Base-by-base conservation (phyloP, 495 filamentous ascomycete genomes). In the Neurospora sp. region DNA sequence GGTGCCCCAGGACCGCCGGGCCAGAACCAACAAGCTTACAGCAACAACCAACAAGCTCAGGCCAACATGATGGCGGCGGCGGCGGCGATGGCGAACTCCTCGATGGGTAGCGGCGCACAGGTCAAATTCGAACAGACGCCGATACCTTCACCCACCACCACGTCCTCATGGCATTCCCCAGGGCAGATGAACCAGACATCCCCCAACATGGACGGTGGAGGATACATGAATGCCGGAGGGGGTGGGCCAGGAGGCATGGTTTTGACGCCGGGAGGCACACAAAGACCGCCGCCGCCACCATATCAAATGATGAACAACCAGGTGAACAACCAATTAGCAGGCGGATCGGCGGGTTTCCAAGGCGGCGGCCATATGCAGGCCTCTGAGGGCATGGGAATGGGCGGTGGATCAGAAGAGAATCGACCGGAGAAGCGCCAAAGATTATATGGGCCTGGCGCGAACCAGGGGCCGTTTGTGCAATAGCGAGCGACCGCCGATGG, bases 41-140 rank as follows among this genome's bases (percentile, higher is more conserved):
- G 35, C 27, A 66, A 66, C 54, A 66, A 66, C 27, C 54, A 66
- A 37, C 54, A 66, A 66, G 54, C 54, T 35, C 54, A 66, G 27
- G 54, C 54, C 14, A 66, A 31, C 54, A 66, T 66, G 54, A 35
- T 66, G 70, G 69, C 59, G 40, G 41, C 48, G 37, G 46, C 39
- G 39, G 20, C 46, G 48, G 73, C 66, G 48, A 77, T 76, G 76
- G 70, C 66, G 20, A 75, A 77, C 27, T 41, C 70, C 2, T 37
- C 73, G 1, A 75, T 79, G 73, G 74, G 42, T 1, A 73, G 54
- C 70, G 27, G 84, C 85, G 48, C 83, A 82, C 89, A 89, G 3
- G 81, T 94, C 73, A 97, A 96, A 78, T 92, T 94, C 75, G 93
- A 95, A 75, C 89, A 90, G 69, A 94, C 93, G 35, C 93, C 93